phyloP scores from a whole-genome alignment of 495 filamentous ascomycete species.

The Hamigera avellanea region DNA sequence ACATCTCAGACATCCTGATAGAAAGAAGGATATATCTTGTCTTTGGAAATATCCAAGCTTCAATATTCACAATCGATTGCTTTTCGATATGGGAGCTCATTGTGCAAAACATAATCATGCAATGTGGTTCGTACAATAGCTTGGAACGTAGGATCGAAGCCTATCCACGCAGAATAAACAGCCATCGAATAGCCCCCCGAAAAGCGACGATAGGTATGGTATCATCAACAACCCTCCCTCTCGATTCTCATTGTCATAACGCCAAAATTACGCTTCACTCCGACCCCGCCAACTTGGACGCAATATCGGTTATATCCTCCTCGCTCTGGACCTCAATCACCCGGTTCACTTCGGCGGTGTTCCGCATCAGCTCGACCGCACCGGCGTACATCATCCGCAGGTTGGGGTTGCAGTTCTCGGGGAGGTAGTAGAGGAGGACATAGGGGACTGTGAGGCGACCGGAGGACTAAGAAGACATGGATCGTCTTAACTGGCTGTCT shows the following conservation, averaged over 20 bases:
- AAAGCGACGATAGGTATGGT: no score
- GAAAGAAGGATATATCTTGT: no score
- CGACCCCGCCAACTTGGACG: slow-evolving; percentile 47
- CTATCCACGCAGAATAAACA: no score
- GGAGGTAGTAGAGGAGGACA: slow-evolving; percentile 86
- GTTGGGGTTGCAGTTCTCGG: slow-evolving; percentile 73
- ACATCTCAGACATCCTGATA: no score
- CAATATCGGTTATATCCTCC: slow-evolving; percentile 68
- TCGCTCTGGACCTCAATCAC: slow-evolving; percentile 68
- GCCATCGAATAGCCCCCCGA: no score
- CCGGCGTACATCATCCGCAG: slow-evolving; percentile 89
- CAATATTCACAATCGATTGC: no score
- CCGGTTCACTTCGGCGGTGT: slow-evolving; percentile 70
- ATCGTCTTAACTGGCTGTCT: slow-evolving; percentile 2
- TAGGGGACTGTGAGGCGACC: slow-evolving; percentile 67
- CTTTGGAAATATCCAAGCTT: no score
- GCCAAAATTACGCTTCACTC: slow-evolving; percentile 16
- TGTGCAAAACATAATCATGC: no score
- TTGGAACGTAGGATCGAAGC: no score
- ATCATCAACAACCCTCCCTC: no score
- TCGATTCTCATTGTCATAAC: not conserved
- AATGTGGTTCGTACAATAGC: no score
- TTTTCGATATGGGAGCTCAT: no score
- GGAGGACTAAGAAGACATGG: slow-evolving; percentile 33
- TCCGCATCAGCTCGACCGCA: slow-evolving; percentile 90